These are phyloP conservation scores for Pestalotiopsis sp. DNA, from an alignment of 2,329 filamentous ascomycete species.

Conservation along the genomic window DNA sequence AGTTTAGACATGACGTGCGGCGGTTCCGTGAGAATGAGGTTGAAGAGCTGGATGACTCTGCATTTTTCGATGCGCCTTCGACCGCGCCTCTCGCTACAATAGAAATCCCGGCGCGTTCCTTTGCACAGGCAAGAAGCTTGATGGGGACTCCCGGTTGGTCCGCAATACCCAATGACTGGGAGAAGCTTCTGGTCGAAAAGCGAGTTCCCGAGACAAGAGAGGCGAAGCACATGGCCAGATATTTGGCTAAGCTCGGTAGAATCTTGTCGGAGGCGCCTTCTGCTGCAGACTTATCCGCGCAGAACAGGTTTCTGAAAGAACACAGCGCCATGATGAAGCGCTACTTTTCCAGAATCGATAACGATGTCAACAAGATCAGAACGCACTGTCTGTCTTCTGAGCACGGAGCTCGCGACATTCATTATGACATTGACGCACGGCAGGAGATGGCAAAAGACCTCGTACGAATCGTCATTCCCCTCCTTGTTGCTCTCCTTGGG, in stretches of 20 bases:
- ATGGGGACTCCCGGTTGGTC: conserved; percentile 23
- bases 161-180: conserved; percentile 20
- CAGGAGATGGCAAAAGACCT: conserved; percentile 23
- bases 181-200: conserved; percentile 15
- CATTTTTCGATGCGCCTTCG: conserved; percentile 19
- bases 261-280: conserved; percentile 19
- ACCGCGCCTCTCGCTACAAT: conserved; percentile 21
- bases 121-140: conserved; percentile 16
- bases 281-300: conserved; percentile 21
- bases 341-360: conserved; percentile 25
- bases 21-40: conserved; percentile 1
- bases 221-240: conserved; percentile 18
- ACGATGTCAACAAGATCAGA: conserved; percentile 22
- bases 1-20: conserved; percentile 17
- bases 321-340: conserved; percentile 23
- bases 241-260: conserved; percentile 26
- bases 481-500: conserved; percentile 24
- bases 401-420: not conserved
- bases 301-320: conserved; percentile 26
- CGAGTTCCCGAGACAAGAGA: conserved; percentile 17
- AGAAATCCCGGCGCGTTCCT: conserved; percentile 13
- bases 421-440: conserved; percentile 8
- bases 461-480: conserved; percentile 24
- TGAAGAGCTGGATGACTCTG: conserved; percentile 12
- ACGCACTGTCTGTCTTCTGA: conserved; percentile 14